These are phyloP conservation scores for Rhizophora mangle DNA, from an alignment of 345 rosid species.

Conservation along the genomic window DNA sequence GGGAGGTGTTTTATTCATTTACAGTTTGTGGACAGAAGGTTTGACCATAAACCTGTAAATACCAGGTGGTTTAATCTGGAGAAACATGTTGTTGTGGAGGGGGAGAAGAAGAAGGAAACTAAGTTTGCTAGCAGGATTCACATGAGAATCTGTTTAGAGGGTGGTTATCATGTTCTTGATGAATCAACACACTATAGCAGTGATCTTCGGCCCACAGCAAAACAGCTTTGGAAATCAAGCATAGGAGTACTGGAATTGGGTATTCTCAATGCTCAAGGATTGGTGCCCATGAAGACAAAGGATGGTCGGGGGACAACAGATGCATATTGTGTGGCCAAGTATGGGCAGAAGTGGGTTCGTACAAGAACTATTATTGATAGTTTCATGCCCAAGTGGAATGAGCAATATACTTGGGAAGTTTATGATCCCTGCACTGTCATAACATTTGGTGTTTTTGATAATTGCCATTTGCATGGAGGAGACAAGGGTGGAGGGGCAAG, in stretches of 20 bases:
- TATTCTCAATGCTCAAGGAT: conserved; percentile 72
- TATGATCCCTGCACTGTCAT: conserved; percentile 88
- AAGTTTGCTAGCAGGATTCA: conserved; percentile 87
- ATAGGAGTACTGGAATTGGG: conserved; percentile 88
- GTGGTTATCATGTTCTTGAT: conserved; percentile 94
- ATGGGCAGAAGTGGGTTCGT: conserved; percentile 95
- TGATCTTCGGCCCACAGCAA: conserved; percentile 88
- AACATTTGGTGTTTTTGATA: conserved; percentile 84
- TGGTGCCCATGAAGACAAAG: conserved; percentile 80
- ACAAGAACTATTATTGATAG: conserved; percentile 88
- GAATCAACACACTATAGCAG: conserved; percentile 96
- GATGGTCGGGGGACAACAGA: conserved; percentile 71
- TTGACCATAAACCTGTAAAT: conserved; percentile 59
- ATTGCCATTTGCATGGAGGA: conserved; percentile 65
- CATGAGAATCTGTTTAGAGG: conserved; percentile 56
- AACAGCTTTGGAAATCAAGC: conserved; percentile 62
- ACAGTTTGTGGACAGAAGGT: conserved; percentile 48
- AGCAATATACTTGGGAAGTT: conserved; percentile 97
- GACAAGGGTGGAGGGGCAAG: conserved; percentile 31
- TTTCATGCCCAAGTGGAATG: conserved; percentile 79
- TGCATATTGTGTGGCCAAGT: conserved; percentile 93
- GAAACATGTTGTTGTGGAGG: conserved; percentile 46
- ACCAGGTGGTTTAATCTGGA: conserved; percentile 72
- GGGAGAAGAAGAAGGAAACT: conserved; percentile 66
- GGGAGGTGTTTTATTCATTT: conserved; percentile 57